Evolutionary conservation across 352 stramenopile species (phyloP), one percentile per base, ranked within the genome.

Genomic region (Phytophthora melonis): DNA sequence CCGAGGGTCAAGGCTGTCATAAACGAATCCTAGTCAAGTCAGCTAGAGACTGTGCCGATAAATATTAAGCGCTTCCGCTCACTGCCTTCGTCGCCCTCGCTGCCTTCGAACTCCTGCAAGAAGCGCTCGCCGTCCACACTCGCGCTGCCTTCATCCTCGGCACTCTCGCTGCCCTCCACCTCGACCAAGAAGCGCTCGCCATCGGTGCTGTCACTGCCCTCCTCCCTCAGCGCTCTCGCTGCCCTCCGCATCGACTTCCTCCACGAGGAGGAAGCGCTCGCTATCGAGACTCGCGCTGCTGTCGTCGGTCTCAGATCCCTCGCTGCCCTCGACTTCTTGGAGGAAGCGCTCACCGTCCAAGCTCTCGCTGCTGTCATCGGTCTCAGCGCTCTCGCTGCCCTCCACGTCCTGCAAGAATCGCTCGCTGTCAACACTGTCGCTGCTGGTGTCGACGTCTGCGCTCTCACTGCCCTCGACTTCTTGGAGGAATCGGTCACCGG

Each of bases 261-360:
- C n/a, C n/a, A n/a, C n/a, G n/a, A n/a, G 23, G 23, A 74, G 55
- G 45, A 74, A 74, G 14, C 67, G 60, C 0, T 53, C 45, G 13
- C 1, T 18, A 10, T 53, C n/a, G 5, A 23, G 7, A 16, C 45
- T 53, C 3, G 13, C 16, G 25, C 45, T 53, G 45, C 6, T 13
- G 13, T 68, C 53, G 9, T 53, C 32, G 30, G 30, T 9, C 1
- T 59, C 59, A 6, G n/a, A 43, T 16, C 58, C 68, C 8, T 60
- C 45, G 9, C 58, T 66, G 21, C 57, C 16, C 2, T 66, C 57
- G 14, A 66, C 34, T 13, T 66, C 65, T 18, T 55, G 9, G 7
- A 71, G 21, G 45, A 70, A 70, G 0, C 34, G 34, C 10, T 41
- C 34, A 7, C 45, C 45, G 11, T 52, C 10, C 5, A 18, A 18